A percentile compares a stretch with the other conserved stretches of the same genome.
These are phyloP conservation scores for Bifiguratus adelaidae DNA, from an alignment of 192 early-diverging fungal genomes.

Conservation along the genomic window DNA sequence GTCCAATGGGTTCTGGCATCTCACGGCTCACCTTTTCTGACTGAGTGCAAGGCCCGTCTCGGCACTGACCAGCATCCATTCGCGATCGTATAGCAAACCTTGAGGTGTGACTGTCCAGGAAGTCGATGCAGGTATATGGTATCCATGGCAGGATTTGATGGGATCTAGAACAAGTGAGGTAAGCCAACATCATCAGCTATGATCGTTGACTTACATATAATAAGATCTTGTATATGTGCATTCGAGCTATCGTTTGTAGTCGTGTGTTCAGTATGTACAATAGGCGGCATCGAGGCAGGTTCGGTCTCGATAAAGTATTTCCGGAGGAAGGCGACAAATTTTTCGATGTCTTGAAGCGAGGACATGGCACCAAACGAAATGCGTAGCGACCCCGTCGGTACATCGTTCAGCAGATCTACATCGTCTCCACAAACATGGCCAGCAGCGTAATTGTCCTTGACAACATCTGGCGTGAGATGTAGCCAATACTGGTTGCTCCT, in stretches of 20 bases:
- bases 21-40: constrained; percentile 37
- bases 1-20: too few species aligned
- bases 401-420: constrained; percentile 56
- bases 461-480: constrained; percentile 34
- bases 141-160: constrained; percentile 72
- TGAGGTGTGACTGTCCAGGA: constrained; percentile 42
- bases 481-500: constrained; percentile 37
- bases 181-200: neutral
- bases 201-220: constrained; percentile 2
- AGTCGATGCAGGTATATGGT: constrained; percentile 21
- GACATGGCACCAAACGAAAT: constrained; percentile 72
- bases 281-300: too few species aligned
- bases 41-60: constrained; percentile 43
- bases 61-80: constrained; percentile 52
- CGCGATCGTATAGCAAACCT: constrained; percentile 50
- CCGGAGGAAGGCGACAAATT: constrained; percentile 47
- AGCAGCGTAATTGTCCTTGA: constrained; percentile 34
- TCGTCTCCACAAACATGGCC: constrained; percentile 70
- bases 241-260: too few species aligned
- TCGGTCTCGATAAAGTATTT: constrained; percentile 42
- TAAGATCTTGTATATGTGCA: too few species aligned
- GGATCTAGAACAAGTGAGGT: constrained; percentile 38
- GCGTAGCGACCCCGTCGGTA: constrained; percentile 59
- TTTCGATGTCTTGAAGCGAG: constrained; percentile 43
- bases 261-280: too few species aligned